phyloP scores from a whole-genome alignment of 2,329 filamentous ascomycete genomes.

The Alternaria gansuensis region DNA sequence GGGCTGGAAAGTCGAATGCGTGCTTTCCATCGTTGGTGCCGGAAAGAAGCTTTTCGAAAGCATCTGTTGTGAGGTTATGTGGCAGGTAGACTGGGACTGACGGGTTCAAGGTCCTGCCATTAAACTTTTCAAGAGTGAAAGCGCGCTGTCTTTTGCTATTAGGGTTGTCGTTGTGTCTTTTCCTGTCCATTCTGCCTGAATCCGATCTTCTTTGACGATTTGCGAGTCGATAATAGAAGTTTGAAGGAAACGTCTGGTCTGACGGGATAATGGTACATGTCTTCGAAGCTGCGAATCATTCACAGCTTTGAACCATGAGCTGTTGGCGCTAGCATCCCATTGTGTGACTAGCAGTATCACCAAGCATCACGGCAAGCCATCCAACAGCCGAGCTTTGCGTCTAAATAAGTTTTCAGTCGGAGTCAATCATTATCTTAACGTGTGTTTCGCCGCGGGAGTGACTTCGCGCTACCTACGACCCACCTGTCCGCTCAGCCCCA shows the following conservation, averaged over 20 bases:
- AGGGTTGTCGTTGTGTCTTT: not conserved
- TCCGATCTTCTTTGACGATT: no score
- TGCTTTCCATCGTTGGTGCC: slow-evolving; percentile 7
- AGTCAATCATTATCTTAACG: not conserved
- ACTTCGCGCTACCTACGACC: slow-evolving; percentile 8
- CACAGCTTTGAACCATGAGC: slow-evolving; percentile 4
- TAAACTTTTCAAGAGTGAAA: slow-evolving; percentile 10
- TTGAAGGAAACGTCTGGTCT: not conserved
- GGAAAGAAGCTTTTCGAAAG: slow-evolving; percentile 23
- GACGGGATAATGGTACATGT: not conserved
- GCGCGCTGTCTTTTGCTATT: not conserved
- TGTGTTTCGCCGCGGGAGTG: slow-evolving; percentile 1
- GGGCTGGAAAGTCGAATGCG: slow-evolving; percentile 59
- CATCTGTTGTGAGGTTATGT: slow-evolving; percentile 54
- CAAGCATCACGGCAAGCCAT: not conserved
- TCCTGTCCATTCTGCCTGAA: no score
- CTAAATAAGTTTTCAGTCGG: not conserved
- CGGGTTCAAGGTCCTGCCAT: slow-evolving; percentile 33
- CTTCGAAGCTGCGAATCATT: not conserved
- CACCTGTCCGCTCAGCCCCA: slow-evolving; percentile 46
- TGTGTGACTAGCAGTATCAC: not conserved
- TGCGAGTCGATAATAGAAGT: no score
- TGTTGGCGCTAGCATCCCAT: not conserved
- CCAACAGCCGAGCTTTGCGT: not conserved
- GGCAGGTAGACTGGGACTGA: slow-evolving; percentile 56